Base-by-base conservation (phyloP, 2,329 filamentous ascomycete species). In the Fusarium incarnatum region DNA sequence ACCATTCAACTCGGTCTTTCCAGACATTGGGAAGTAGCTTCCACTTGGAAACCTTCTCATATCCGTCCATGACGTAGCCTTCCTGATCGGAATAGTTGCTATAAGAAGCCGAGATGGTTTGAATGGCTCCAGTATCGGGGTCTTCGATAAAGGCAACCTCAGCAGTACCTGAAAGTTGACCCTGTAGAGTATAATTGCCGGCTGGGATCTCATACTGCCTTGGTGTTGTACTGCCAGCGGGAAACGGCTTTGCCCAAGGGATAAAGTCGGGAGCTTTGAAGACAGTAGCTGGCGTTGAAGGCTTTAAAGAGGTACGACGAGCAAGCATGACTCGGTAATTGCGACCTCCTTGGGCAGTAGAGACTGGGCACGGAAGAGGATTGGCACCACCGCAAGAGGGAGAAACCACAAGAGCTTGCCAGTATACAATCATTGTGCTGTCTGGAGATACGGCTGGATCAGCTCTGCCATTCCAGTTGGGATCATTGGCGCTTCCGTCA, bases 381-480 rank as follows among this genome's bases (percentile, higher is more conserved):
- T 85, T 85, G 0, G 27, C 37, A 1, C 83, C 83, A 0, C 82
- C 83, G 66, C 83, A 86, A 3, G 78, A 78, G 0, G 82, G 83
- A 22, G 49, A n/a, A 10, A 60, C 42, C 16, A 64, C 49, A 20
- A 60, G 49, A 27, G 73, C 74, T 66, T 86, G 81, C 72, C 74
- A 83, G 64, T 82, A 86, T 1, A 79, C 79, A 37, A 85, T 79
- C 3, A 75, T 68, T 0, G 82, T 85, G 8, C 79, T 78, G 64
- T 85, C 83, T 2, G 68, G 76, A 3, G 80, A 82, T 46, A 77
- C 83, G 2, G 72, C 75, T 4, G 82, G 84, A 67, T 85, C 84
- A 8, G 83, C 84, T 13, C 76, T 73, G 6, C 76, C 83, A 67
- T 85, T 85, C 84, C 84, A 85, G 27, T 83, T 77, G 0, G 83